Conservation (phyloP, 1,139 yeast genomes). For the Geotrichum candidum region DNA sequence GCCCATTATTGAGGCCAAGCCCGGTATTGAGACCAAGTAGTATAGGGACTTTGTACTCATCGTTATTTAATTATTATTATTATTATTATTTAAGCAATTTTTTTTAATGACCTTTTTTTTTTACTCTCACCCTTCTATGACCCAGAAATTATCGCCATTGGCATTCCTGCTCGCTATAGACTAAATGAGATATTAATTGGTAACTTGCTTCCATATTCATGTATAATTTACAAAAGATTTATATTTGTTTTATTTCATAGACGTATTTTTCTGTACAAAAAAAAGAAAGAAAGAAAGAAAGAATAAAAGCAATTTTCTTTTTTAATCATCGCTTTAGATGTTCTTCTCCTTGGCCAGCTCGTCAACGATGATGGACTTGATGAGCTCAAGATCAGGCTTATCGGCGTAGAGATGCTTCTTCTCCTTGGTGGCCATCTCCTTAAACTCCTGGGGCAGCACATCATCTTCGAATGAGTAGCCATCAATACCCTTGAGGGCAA, state of each 20-base stretch:
- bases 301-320: neutral
- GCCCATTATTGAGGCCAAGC: no score
- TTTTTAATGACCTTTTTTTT: no score
- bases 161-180: no score
- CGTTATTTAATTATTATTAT: no score
- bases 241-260: neutral
- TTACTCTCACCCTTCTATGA: no score
- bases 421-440: slow-evolving; percentile 59
- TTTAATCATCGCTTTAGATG: neutral
- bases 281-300: neutral
- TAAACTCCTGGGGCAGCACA: slow-evolving; percentile 85
- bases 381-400: slow-evolving; percentile 62
- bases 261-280: neutral
- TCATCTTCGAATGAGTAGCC: slow-evolving; percentile 81
- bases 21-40: neutral
- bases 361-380: slow-evolving; percentile 68
- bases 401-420: slow-evolving; percentile 74
- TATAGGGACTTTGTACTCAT: no score
- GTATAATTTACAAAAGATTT: neutral
- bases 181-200: no score
- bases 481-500: slow-evolving; percentile 57
- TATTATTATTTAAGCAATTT: no score
- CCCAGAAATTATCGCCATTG: no score
- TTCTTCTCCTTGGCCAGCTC: slow-evolving; percentile 49
- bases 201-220: neutral